A percentile compares a stretch with the other conserved stretches of the same genome.
phyloP scores from a whole-genome alignment of 225 moss, liverwort and hornwort species.

The Asterella californica region DNA sequence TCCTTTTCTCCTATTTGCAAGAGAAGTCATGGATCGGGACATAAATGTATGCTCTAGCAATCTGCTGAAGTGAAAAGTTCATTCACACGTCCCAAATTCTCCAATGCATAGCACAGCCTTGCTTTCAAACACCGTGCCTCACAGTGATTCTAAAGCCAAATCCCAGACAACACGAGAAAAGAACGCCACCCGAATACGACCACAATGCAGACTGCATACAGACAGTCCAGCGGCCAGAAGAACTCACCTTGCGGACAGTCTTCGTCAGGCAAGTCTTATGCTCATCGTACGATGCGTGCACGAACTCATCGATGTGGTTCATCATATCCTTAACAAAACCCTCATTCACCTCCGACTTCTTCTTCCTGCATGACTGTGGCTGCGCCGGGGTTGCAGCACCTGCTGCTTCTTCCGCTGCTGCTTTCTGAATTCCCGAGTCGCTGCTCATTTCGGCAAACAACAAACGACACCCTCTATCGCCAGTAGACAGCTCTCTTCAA shows the following conservation, averaged over 20 bases:
- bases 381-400: not conserved
- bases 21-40: not conserved
- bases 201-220: not conserved
- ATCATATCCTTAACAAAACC: conserved; percentile 67
- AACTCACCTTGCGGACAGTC: conserved; percentile 63
- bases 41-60: not conserved
- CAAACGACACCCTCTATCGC: not conserved
- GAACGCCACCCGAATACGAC: too few species aligned
- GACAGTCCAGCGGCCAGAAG: not conserved
- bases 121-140: too few species aligned
- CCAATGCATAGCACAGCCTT: too few species aligned
- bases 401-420: not conserved
- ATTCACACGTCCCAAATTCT: too few species aligned
- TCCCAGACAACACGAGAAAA: too few species aligned
- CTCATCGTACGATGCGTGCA: conserved; percentile 82
- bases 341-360: conserved; percentile 63
- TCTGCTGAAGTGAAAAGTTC: not conserved
- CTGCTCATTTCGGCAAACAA: not conserved
- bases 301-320: conserved; percentile 85
- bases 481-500: too few species aligned
- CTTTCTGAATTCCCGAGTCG: conserved; percentile 2
- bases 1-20: too few species aligned
- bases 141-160: too few species aligned
- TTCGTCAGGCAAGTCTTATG: conserved; percentile 85
- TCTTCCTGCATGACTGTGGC: conserved; percentile 65